phyloP scores from a whole-genome alignment of 2,329 filamentous ascomycete species.

The Bretziella fagacearum region DNA sequence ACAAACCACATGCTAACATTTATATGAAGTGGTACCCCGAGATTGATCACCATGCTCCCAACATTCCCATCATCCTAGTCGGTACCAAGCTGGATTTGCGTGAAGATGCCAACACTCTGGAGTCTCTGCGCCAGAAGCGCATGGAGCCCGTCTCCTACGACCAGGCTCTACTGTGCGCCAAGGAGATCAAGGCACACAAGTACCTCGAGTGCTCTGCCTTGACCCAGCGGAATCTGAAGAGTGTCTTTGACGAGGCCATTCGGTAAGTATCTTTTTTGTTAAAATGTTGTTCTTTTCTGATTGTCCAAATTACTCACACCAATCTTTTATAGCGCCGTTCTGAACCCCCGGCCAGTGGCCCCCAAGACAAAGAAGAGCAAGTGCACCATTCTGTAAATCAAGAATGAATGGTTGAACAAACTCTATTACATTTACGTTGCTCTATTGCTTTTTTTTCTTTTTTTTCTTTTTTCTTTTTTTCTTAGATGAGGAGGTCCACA shows the following conservation, averaged over 20 bases:
- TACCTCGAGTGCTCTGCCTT: slow-evolving; percentile 96
- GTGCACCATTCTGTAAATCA: slow-evolving; percentile 49
- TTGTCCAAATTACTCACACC: slow-evolving; percentile 15
- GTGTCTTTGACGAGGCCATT: slow-evolving; percentile 96
- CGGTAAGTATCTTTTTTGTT: slow-evolving; percentile 40
- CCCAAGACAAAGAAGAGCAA: slow-evolving; percentile 46
- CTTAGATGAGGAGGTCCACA: not conserved
- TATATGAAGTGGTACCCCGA: slow-evolving; percentile 74
- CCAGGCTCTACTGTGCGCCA: slow-evolving; percentile 71
- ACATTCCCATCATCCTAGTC: slow-evolving; percentile 90
- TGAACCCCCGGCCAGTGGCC: slow-evolving; percentile 46
- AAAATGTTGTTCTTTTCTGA: slow-evolving; percentile 10
- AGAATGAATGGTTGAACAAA: not conserved
- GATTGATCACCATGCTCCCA: slow-evolving; percentile 90
- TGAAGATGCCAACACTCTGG: slow-evolving; percentile 69
- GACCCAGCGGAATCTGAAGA: slow-evolving; percentile 94
- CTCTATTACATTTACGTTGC: not conserved
- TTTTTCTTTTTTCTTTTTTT: slow-evolving; percentile 18
- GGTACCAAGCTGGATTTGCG: slow-evolving; percentile 93
- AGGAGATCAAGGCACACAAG: slow-evolving; percentile 91
- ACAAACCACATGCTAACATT: not conserved
- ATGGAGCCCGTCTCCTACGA: slow-evolving; percentile 97
- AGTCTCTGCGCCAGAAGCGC: slow-evolving; percentile 72
- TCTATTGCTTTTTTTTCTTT: slow-evolving; percentile 17
- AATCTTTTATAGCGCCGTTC: slow-evolving; percentile 47